Evolutionary conservation across 805 yeast genomes (phyloP).

Genomic region (Priceomyces carsonii): DNA sequence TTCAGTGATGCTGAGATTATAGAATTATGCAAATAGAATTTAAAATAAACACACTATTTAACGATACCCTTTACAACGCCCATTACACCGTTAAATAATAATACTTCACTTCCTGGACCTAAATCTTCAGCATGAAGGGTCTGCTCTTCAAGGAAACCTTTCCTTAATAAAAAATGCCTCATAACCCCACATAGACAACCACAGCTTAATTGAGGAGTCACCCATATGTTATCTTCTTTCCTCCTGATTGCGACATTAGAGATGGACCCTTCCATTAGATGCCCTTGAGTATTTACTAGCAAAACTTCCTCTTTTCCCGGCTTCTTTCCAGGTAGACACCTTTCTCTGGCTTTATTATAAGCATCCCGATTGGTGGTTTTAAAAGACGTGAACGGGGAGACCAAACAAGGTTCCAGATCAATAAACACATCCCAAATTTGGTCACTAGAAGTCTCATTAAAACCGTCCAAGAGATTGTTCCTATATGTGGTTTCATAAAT

Average conservation of each 20-base stretch:
- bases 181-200: constrained; percentile 89
- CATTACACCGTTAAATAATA: constrained; percentile 78
- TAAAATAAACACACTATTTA: constrained; percentile 13
- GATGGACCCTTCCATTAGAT: constrained; percentile 78
- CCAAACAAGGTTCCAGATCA: constrained; percentile 51
- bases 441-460: constrained; percentile 12
- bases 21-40: constrained; percentile 16
- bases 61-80: constrained; percentile 72
- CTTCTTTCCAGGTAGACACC: constrained; percentile 40
- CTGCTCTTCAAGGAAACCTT: constrained; percentile 55
- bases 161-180: constrained; percentile 61
- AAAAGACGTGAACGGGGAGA: constrained; percentile 80
- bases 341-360: constrained; percentile 61
- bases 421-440: constrained; percentile 60
- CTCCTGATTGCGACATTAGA: constrained; percentile 72
- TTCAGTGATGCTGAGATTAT: constrained; percentile 57
- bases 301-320: constrained; percentile 68
- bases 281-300: constrained; percentile 53
- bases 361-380: constrained; percentile 76
- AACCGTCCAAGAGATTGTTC: constrained; percentile 31
- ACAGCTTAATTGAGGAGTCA: constrained; percentile 73
- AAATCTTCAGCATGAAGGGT: constrained; percentile 49
- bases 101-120: constrained; percentile 62
- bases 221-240: constrained; percentile 51
- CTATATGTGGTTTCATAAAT: constrained; percentile 27